Evolutionary conservation across 2,329 filamentous ascomycete species (phyloP).

Genomic region (Epichloe bromicola): DNA sequence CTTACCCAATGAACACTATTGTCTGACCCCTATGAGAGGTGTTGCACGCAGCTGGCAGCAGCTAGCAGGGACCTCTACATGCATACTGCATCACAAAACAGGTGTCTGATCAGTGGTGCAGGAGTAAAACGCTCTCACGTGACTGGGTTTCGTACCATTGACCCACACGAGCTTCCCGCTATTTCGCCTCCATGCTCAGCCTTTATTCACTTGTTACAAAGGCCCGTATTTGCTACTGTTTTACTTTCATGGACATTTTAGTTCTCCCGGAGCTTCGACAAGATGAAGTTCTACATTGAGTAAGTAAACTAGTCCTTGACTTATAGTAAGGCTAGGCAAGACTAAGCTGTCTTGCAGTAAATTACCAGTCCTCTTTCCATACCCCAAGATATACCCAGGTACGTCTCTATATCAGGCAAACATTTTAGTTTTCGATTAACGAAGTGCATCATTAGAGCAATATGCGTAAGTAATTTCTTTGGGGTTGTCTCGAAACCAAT

Average conservation of each 20-base stretch:
- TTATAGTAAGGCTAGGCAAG: not conserved
- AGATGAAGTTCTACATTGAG: conserved; percentile 41
- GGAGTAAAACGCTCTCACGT: too few relatives aligned
- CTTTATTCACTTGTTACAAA: not conserved
- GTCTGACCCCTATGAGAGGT: too few relatives aligned
- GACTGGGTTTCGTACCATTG: too few relatives aligned
- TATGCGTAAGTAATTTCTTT: conserved; percentile 31
- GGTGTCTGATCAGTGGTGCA: too few relatives aligned
- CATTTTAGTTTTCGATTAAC: not conserved
- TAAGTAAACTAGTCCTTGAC: conserved; percentile 13
- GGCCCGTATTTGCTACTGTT: not conserved
- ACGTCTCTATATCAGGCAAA: conserved; percentile 9
- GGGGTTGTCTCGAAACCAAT: not conserved
- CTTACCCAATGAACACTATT: too few relatives aligned
- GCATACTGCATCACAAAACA: too few relatives aligned
- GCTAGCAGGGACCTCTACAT: too few relatives aligned
- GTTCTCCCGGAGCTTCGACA: not conserved
- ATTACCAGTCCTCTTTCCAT: conserved; percentile 43
- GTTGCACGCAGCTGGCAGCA: too few relatives aligned
- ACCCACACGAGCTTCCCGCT: too few relatives aligned
- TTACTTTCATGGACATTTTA: too few relatives aligned
- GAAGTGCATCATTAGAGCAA: conserved; percentile 28
- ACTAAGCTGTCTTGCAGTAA: conserved; percentile 29
- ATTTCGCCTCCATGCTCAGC: not conserved
- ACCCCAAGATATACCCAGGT: conserved; percentile 47